Conservation (phyloP, 768 basidiomycete species). For the Cystofilobasidium bisporidii region DNA sequence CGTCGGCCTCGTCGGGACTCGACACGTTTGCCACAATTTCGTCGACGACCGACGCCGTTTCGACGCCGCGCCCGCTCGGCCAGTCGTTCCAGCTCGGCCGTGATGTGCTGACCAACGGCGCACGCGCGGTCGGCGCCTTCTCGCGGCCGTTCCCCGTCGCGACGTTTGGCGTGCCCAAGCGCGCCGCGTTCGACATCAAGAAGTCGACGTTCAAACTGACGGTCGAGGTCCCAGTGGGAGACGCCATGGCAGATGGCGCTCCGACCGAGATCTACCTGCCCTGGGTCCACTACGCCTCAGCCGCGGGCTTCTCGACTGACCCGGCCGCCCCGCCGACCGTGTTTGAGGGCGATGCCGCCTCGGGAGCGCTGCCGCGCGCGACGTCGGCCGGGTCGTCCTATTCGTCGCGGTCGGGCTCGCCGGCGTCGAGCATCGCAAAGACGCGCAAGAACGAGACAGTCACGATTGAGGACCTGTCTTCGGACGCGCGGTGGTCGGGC, state of each 20-base stretch:
- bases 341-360: not conserved
- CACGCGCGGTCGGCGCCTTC: constrained; percentile 75
- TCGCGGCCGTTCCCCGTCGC: constrained; percentile 70
- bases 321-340: not conserved
- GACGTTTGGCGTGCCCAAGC: constrained; percentile 56
- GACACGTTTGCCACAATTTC: not conserved
- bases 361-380: not conserved
- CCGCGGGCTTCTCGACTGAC: constrained; percentile 28
- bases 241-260: constrained; percentile 44
- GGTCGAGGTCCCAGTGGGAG: constrained; percentile 55
- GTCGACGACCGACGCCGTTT: not conserved
- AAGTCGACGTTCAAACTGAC: constrained; percentile 61
- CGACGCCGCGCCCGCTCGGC: not conserved
- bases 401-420: not conserved
- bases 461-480: not conserved
- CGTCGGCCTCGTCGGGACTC: not conserved
- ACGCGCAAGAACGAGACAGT: not conserved
- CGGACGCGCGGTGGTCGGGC: not conserved
- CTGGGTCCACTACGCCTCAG: constrained; percentile 71
- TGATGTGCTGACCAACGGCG: constrained; percentile 67
- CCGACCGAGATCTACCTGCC: constrained; percentile 90
- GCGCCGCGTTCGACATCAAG: constrained; percentile 65
- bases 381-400: not conserved
- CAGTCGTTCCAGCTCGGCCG: constrained; percentile 25
- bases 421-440: not conserved